Conservation (phyloP, 257 asterid genomes). For the Paraleonurus japonicus region DNA sequence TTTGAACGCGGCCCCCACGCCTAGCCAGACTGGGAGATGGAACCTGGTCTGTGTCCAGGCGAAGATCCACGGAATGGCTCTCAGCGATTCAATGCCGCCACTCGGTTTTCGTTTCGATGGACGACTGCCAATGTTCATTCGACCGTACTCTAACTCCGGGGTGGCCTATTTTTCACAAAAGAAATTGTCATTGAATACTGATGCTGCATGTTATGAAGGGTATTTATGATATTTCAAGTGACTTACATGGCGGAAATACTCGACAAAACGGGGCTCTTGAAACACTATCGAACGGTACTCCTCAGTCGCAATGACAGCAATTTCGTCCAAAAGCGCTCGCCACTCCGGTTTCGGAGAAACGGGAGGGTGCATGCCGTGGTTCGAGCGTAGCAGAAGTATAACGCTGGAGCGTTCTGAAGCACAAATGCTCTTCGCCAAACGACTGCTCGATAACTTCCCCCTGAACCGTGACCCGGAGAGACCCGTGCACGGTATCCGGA, state of each 20-base stretch:
- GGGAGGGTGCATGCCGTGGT: conserved; percentile 71
- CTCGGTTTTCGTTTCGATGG: conserved; percentile 66
- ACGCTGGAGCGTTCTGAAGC: conserved; percentile 65
- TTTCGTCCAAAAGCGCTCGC: conserved; percentile 61
- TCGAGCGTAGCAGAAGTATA: conserved; percentile 70
- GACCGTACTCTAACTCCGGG: conserved; percentile 65
- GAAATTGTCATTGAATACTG: neutral
- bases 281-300: conserved; percentile 65
- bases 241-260: conserved; percentile 71
- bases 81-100: conserved; percentile 63
- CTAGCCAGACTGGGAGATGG: conserved; percentile 72
- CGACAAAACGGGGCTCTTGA: conserved; percentile 66
- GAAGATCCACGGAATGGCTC: conserved; percentile 73
- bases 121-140: conserved; percentile 72
- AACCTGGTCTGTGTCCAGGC: conserved; percentile 74
- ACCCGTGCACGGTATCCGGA: conserved; percentile 59
- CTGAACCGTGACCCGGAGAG: conserved; percentile 68
- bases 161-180: conserved; percentile 39
- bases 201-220: neutral
- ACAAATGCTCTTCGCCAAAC: conserved; percentile 63
- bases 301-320: conserved; percentile 50
- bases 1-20: conserved; percentile 60
- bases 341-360: conserved; percentile 61
- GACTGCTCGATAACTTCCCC: conserved; percentile 74
- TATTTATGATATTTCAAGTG: neutral